Evolutionary conservation across 345 rosid species (phyloP).

Genomic region (Pistacia integerrima): DNA sequence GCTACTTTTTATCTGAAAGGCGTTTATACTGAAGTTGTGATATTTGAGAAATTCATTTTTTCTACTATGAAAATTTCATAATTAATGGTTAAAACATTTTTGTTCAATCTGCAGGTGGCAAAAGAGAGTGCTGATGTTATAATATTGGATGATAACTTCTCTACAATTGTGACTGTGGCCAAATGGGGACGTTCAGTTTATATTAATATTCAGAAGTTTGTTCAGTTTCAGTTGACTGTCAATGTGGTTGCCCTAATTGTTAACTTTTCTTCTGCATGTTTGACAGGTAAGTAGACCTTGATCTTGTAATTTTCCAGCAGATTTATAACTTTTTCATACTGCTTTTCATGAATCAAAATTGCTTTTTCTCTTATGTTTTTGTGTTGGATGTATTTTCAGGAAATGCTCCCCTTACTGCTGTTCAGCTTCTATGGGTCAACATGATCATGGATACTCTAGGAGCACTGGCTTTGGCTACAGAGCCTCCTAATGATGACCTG

Average conservation of each 20-base stretch:
- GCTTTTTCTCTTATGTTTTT: slow-evolving; percentile 14
- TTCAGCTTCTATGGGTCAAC: slow-evolving; percentile 91
- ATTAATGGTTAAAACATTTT: background rate
- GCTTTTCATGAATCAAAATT: slow-evolving; percentile 2
- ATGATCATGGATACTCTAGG: slow-evolving; percentile 92
- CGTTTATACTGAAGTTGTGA: background rate
- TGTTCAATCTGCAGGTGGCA: slow-evolving; percentile 54
- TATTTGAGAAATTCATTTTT: background rate
- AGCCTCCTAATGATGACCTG: slow-evolving; percentile 74
- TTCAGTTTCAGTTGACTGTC: slow-evolving; percentile 92
- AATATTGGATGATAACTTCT: slow-evolving; percentile 82
- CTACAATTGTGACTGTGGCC: slow-evolving; percentile 77
- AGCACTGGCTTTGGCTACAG: slow-evolving; percentile 88
- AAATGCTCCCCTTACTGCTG: slow-evolving; percentile 78
- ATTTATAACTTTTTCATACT: slow-evolving; percentile 6
- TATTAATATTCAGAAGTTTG: slow-evolving; percentile 83
- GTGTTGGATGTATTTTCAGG: slow-evolving; percentile 42
- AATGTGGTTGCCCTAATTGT: slow-evolving; percentile 82
- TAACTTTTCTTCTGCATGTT: slow-evolving; percentile 89
- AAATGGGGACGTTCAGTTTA: slow-evolving; percentile 94
- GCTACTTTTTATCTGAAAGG: background rate
- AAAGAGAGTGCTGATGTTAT: slow-evolving; percentile 93
- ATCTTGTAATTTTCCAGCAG: slow-evolving; percentile 8
- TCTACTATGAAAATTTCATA: background rate
- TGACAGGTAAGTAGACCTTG: slow-evolving; percentile 55